A percentile compares a stretch with the other conserved stretches of the same genome.
These are phyloP conservation scores for Acanthamoeba divionensis DNA, from an alignment of 208 protist genomes.

Conservation along the genomic window DNA sequence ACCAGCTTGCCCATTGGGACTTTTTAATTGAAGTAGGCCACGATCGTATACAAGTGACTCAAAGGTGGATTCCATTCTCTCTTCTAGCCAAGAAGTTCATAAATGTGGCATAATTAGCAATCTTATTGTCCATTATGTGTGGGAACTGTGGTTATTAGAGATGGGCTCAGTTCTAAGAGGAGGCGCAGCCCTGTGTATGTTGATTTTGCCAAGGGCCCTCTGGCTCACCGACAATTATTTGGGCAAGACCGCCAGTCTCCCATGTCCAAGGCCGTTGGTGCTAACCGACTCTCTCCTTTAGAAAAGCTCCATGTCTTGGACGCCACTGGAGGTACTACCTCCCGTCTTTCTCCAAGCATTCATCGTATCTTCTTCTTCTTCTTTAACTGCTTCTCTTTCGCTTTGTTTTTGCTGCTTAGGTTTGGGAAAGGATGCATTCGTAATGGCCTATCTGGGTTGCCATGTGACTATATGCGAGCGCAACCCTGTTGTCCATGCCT, in stretches of 20 bases:
- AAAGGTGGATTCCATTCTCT: background rate
- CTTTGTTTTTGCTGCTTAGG: background rate
- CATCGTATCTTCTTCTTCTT: background rate
- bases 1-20: too few species aligned
- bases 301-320: background rate
- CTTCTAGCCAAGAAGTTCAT: background rate
- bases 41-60: too few species aligned
- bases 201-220: background rate
- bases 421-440: conserved; percentile 43
- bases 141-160: background rate
- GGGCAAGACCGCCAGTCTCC: background rate
- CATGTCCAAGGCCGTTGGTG: background rate
- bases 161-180: background rate
- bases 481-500: conserved; percentile 25
- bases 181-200: conserved; percentile 9
- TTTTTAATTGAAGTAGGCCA: too few species aligned
- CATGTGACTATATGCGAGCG: background rate
- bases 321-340: conserved; percentile 15
- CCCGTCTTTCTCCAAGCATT: background rate
- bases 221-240: background rate
- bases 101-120: background rate
- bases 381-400: background rate
- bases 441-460: conserved; percentile 1
- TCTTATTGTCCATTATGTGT: background rate
- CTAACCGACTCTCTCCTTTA: background rate